Evolutionary conservation across 2,329 filamentous ascomycete species (phyloP).

Genomic region (Colletotrichum sp.): DNA sequence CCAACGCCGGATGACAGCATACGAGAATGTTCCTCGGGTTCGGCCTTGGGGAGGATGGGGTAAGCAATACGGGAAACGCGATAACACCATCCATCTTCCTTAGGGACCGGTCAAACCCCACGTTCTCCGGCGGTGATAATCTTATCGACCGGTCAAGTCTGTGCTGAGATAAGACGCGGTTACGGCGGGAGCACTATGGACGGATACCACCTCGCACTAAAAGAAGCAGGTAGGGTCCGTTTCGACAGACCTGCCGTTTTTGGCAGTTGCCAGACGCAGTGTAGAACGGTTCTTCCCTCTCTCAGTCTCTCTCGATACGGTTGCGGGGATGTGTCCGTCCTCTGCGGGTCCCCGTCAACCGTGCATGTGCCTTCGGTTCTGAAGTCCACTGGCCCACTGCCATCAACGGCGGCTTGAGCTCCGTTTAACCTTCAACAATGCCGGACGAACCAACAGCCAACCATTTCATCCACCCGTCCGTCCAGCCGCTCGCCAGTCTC

Average conservation of each 20-base stretch:
- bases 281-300: not conserved
- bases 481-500: not conserved
- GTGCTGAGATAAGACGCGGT: not conserved
- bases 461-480: not conserved
- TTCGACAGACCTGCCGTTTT: not conserved
- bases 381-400: not conserved
- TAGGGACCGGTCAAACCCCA: not conserved
- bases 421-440: not conserved
- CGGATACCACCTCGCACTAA: not conserved
- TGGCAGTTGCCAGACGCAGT: not conserved
- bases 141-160: not conserved
- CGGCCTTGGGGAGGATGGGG: not conserved
- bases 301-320: not conserved
- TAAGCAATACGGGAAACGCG: not conserved
- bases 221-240: not conserved
- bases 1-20: constrained; percentile 1
- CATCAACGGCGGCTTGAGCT: not conserved
- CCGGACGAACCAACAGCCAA: not conserved
- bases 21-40: not conserved
- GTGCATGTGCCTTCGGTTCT: not conserved
- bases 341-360: not conserved
- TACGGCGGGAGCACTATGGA: not conserved
- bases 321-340: not conserved
- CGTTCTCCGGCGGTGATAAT: not conserved
- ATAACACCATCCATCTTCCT: not conserved